Base-by-base conservation (phyloP, 805 yeast species). In the Nakazawaea pomicola region DNA sequence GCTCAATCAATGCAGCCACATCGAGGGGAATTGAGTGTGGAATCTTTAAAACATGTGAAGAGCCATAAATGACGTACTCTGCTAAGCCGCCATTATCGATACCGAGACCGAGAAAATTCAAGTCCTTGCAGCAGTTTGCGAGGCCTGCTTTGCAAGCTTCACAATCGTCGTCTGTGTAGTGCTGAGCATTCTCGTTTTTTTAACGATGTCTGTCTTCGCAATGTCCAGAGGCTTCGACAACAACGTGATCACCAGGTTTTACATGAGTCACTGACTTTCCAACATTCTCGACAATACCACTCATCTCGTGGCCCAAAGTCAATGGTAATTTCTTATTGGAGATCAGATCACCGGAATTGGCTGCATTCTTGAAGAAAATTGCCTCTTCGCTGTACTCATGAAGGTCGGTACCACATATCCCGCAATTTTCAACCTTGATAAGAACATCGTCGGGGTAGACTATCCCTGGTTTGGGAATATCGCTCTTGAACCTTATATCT, bases 321-420 rank as follows among this genome's bases (percentile, higher is more conserved):
- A 70, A 58, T 2, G 78, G 78, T 12, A 43, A 36, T 33, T 32
- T 31, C 28, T 38, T 37, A 24, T 36, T 36, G 19, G 46, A 43
- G 34, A 45, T 39, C 27, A 19, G 28, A 20, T 43, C 41, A 21
- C 45, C 46, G 7, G 34, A 37, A 21, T 42, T 36, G 23, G 33
- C 6, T 2, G 41, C 34, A 16, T 44, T 57, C 61, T 43, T 69
- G 58, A 76, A 76, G 53, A 80, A 77, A 41, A 75, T 74, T 8
- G 86, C 83, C 1, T 80, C 82, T 20, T 71, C 76, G 20, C 61
- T 49, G 49, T 65, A 78, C 54, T 80, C 78, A 49, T 76, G 80
- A 29, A 78, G 57, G 53, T 78, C 83, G 1, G 80, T 67, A 20
- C 84, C 84, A 51, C 85, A 79, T 32, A 78, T 76, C 6, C 85